Evolutionary conservation across 768 basidiomycete genomes (phyloP), one percentile per base, ranked within the genome.

Genomic region (Hericium coralloides): DNA sequence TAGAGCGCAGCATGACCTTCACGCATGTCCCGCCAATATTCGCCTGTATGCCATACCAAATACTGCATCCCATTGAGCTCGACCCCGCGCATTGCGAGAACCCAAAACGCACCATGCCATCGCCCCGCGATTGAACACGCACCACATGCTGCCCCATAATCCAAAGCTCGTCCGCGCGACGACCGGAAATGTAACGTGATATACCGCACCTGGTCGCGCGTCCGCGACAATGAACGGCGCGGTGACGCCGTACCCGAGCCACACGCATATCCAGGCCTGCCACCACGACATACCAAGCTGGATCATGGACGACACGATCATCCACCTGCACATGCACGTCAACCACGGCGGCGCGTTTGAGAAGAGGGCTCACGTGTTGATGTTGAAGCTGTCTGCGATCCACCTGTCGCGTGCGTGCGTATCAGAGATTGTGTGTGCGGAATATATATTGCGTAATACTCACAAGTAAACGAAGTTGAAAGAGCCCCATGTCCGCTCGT

Each of bases 11-110:
- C 78, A 92, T 82, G 39, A 88, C 81, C 57, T 83, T 76, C 60
- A 91, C 76, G 64, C 88, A 91, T 60, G 79, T 76, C 14, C 89
- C 89, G n/a, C 90, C 90, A 59, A 92, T 88, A 70, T 85, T 88
- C 1, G 87, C 77, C 65, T 89, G 86, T 10, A 89, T 86, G 23
- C 86, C 86, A 66, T 87, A 87, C 85, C 87, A 87, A 45, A 87
- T 78, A 61, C 83, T 84, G 61, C 22, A 57, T 0, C 25, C 36
- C 55, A 43, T 22, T 12, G 37, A 26, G 53, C 36, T 51, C n/a
- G 15, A 47, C 59, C 60, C 18, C 52, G 23, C 31, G 8, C 31
- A 9, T 31, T 8, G 8, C 31, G 10, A 2, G n/a, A 31, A 0
- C 31, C 31, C 7, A 31, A n/a, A 49, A 68, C 79, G 60, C 53